A percentile compares a stretch with the other conserved stretches of the same genome.
Conservation (phyloP, 352 stramenopile genomes). For the Phytophthora hybrid region DNA sequence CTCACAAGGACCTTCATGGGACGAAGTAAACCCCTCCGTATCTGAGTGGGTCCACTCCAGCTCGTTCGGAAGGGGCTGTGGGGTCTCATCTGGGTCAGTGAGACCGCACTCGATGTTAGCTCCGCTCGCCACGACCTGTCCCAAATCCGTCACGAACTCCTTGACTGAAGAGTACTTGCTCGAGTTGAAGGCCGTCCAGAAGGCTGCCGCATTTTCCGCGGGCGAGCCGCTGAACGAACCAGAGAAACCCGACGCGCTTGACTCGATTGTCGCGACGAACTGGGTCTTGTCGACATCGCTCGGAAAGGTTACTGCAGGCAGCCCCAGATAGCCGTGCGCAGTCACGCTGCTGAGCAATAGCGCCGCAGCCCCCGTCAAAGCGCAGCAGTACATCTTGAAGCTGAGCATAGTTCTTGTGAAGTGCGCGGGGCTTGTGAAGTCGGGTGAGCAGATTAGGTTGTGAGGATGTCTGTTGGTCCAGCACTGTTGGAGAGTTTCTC, state of each 20-base stretch:
- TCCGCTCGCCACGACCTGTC: conserved; percentile 19
- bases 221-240: conserved; percentile 37
- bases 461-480: conserved; percentile 17
- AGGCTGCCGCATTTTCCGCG: conserved; percentile 26
- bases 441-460: conserved; percentile 31
- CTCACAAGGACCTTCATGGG: conserved; percentile 49
- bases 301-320: conserved; percentile 36
- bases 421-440: conserved; percentile 13
- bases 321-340: conserved; percentile 47
- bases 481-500: too few relatives aligned
- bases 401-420: conserved; percentile 8
- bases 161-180: conserved; percentile 36
- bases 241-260: conserved; percentile 34
- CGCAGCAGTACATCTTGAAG: conserved; percentile 22
- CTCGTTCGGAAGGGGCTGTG: conserved; percentile 39
- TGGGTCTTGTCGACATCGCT: conserved; percentile 47
- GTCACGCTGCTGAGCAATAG: conserved; percentile 27
- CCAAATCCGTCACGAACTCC: conserved; percentile 30
- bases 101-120: conserved; percentile 40
- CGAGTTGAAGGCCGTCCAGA: conserved; percentile 28
- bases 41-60: conserved; percentile 48
- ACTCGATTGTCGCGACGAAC: conserved; percentile 51
- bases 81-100: conserved; percentile 32
- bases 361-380: conserved; percentile 11
- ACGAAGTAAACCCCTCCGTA: conserved; percentile 39